Base-by-base conservation (phyloP, 1,284 basidiomycete genomes). In the Trametes polyzona region DNA sequence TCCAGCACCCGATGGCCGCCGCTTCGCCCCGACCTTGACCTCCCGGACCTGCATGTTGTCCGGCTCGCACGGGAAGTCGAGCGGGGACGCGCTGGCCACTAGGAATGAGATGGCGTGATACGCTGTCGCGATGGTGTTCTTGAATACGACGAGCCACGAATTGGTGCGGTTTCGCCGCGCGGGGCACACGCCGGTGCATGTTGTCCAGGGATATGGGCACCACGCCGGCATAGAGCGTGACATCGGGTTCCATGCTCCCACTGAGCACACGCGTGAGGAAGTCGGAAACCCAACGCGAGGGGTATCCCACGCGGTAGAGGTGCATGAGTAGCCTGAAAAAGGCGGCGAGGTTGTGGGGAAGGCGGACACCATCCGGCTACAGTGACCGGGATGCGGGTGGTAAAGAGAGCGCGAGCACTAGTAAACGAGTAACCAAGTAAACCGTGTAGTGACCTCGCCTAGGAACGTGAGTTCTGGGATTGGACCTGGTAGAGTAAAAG, bases 331-430 rank as follows among this genome's bases (percentile, higher is more conserved):
- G 65, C 42, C 65, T 59, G 47, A 74, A 55, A 66, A 76, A 71
- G 17, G 71, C 69, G 44, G 71, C 71, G 47, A 78, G 66, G 54
- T 71, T 75, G 63, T 74, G 73, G 47, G 79, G 73, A 58, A 73
- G 66, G 26, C 69, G 72, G 51, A 77, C 65, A 53, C 73, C 67
- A 55, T 43, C 50, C 14, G 67, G 69, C 6, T 40, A 56, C 65
- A 63, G 51, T 49, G 17, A 71, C 72, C 32, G 72, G 70, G 36
- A 67, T 64, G 57, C 74, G 55, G 17, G 69, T 73, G 58, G 68
- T 71, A 52, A 78, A 68, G 47, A 76, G 67, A 35, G 73, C 64
- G 50, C 71, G 66, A n/a, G n/a, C n/a, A n/a, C n/a, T n/a, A n/a
- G n/a, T n/a, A n/a, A n/a, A n/a, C n/a, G n/a, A n/a, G n/a, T n/a